Percentiles rank a stretch among this genome's conserved stretches.
Evolutionary conservation across 1,139 yeast genomes (phyloP).

Genomic region (Pichia sp.): DNA sequence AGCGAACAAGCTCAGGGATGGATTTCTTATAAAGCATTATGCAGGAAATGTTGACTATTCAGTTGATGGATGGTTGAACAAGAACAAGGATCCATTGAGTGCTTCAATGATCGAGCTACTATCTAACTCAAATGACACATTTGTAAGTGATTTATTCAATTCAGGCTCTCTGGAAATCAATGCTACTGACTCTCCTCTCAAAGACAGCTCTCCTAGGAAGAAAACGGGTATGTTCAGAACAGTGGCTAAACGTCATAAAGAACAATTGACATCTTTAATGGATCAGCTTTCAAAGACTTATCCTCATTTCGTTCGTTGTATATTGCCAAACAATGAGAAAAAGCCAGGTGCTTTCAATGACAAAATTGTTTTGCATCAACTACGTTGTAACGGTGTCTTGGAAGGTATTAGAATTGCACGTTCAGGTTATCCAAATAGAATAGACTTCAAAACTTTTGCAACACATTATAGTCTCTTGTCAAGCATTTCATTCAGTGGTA

Average conservation of each 20-base stretch:
- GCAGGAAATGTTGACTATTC: slow-evolving; percentile 94
- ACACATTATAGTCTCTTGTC: slow-evolving; percentile 65
- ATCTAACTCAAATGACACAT: slow-evolving; percentile 50
- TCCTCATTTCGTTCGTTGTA: slow-evolving; percentile 96
- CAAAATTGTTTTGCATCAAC: slow-evolving; percentile 74
- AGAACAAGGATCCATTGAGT: slow-evolving; percentile 89
- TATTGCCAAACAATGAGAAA: slow-evolving; percentile 80
- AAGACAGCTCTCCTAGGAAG: slow-evolving; percentile 22
- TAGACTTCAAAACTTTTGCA: slow-evolving; percentile 76
- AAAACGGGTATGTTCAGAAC: slow-evolving; percentile 57
- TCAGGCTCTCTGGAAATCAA: slow-evolving; percentile 25
- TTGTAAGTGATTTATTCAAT: slow-evolving; percentile 47
- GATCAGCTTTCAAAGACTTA: slow-evolving; percentile 72
- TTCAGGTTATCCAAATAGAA: slow-evolving; percentile 93
- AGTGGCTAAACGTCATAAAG: slow-evolving; percentile 81
- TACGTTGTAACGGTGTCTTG: slow-evolving; percentile 94
- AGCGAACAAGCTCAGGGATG: slow-evolving; percentile 64
- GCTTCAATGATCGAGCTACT: slow-evolving; percentile 63
- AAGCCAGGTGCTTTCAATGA: slow-evolving; percentile 70
- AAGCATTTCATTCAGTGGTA: slow-evolving; percentile 8
- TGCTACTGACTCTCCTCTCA: slow-evolving; percentile 29
- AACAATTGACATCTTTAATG: slow-evolving; percentile 72
- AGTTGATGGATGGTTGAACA: slow-evolving; percentile 89
- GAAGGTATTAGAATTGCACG: slow-evolving; percentile 97
- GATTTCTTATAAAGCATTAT: slow-evolving; percentile 82